phyloP scores from a whole-genome alignment of 1,284 basidiomycete genomes.

The Kwoniella shivajii region DNA sequence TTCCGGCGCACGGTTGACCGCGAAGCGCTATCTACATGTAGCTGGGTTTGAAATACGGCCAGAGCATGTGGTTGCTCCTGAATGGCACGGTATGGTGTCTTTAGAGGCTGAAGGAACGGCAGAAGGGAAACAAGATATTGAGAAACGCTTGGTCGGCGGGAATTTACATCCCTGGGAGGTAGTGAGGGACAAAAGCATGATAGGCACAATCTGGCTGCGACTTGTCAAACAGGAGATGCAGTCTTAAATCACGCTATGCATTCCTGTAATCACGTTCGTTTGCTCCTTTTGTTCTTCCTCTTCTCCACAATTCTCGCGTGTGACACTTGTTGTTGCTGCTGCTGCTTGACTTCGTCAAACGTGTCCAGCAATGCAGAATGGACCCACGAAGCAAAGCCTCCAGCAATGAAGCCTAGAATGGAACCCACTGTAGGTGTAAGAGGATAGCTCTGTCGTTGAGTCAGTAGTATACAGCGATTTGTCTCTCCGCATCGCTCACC shows the following conservation, averaged over 20 bases:
- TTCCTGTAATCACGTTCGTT: background rate
- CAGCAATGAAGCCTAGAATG: conserved; percentile 67
- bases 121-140: conserved; percentile 46
- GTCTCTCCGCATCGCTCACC: conserved; percentile 57
- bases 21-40: conserved; percentile 54
- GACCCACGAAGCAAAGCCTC: conserved; percentile 63
- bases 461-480: background rate
- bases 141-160: conserved; percentile 37
- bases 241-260: background rate
- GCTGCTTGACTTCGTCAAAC: conserved; percentile 22
- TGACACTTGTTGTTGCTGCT: conserved; percentile 38
- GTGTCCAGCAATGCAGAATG: conserved; percentile 55
- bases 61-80: conserved; percentile 32
- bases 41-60: conserved; percentile 48
- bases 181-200: conserved; percentile 50
- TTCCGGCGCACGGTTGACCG: conserved; percentile 48
- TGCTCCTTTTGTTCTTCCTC: conserved; percentile 14
- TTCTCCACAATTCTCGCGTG: conserved; percentile 16
- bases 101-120: conserved; percentile 54
- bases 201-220: conserved; percentile 51
- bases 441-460: conserved; percentile 68
- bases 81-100: conserved; percentile 51
- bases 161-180: conserved; percentile 50
- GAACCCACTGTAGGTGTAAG: conserved; percentile 59
- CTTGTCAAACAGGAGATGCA: conserved; percentile 31